Evolutionary conservation across 2,329 filamentous ascomycete species (phyloP).

Genomic region (Cladosporium sp.): DNA sequence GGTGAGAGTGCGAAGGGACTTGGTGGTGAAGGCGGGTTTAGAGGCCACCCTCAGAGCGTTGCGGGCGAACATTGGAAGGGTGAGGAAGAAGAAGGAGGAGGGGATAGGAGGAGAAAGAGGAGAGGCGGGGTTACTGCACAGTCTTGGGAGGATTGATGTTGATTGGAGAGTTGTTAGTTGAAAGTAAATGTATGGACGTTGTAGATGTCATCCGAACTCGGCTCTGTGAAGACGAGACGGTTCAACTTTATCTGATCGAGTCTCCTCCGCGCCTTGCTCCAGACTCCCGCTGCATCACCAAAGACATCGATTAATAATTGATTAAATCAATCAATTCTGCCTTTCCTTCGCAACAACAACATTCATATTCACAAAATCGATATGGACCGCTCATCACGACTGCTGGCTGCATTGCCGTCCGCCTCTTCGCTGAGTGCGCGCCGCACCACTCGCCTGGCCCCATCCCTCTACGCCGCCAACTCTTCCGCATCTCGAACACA

Average conservation of each 20-base stretch:
- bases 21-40: constrained; percentile 18
- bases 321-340: not conserved
- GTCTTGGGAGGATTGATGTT: not conserved
- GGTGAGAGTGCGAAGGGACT: constrained; percentile 22
- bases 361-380: not conserved
- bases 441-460: constrained; percentile 12
- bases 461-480: constrained; percentile 12
- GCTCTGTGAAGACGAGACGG: not conserved
- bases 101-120: not conserved
- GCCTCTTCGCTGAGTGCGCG: constrained; percentile 32
- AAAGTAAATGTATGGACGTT: not conserved
- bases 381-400: constrained; percentile 9
- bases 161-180: no score
- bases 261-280: not conserved
- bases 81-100: not conserved
- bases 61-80: constrained; percentile 22
- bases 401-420: constrained; percentile 15
- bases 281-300: not conserved
- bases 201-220: constrained; percentile 1
- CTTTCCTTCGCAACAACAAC: not conserved
- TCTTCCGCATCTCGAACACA: not conserved
- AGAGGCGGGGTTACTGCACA: constrained; percentile 3
- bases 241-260: not conserved
- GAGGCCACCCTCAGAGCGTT: constrained; percentile 22
- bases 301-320: not conserved